phyloP scores from a whole-genome alignment of 768 basidiomycete species.

The Boletus tomentosulus region DNA sequence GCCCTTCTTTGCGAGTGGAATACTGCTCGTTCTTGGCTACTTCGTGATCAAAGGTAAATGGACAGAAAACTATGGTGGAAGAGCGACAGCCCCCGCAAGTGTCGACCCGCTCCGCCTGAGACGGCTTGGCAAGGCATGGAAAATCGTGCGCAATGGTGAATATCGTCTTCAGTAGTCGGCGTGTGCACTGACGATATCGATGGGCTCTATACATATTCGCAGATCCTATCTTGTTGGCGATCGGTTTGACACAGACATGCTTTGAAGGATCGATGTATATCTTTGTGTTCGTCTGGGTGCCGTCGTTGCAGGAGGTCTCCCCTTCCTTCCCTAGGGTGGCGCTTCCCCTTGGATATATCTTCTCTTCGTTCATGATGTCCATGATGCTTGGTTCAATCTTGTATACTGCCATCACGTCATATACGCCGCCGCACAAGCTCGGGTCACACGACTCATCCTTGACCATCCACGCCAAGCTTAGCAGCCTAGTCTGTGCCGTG shows the following conservation, averaged over 20 bases:
- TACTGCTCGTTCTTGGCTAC: constrained; percentile 50
- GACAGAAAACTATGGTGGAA: constrained; percentile 67
- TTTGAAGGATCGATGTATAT: constrained; percentile 86
- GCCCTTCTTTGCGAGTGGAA: constrained; percentile 65
- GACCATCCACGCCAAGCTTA: constrained; percentile 62
- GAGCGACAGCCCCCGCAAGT: constrained; percentile 22
- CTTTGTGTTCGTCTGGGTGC: constrained; percentile 83
- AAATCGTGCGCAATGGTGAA: constrained; percentile 50
- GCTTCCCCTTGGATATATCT: constrained; percentile 75
- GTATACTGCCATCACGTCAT: constrained; percentile 51
- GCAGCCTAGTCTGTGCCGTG: constrained; percentile 56
- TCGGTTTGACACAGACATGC: constrained; percentile 73
- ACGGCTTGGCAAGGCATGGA: constrained; percentile 53
- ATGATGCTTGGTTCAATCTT: constrained; percentile 79
- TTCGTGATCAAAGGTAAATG: constrained; percentile 54
- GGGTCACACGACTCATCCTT: constrained; percentile 38
- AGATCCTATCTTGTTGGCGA: constrained; percentile 60
- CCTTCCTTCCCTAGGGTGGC: constrained; percentile 27
- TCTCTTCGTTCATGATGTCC: constrained; percentile 75
- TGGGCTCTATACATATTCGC: background rate
- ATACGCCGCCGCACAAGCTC: constrained; percentile 18
- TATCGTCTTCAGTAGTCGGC: background rate
- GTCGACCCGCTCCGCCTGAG: constrained; percentile 47
- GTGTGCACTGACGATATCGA: background rate
- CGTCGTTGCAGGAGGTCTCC: constrained; percentile 64